These are phyloP conservation scores for Berkeleyomyces basicola DNA, from an alignment of 2,329 filamentous ascomycete genomes.

Conservation along the genomic window DNA sequence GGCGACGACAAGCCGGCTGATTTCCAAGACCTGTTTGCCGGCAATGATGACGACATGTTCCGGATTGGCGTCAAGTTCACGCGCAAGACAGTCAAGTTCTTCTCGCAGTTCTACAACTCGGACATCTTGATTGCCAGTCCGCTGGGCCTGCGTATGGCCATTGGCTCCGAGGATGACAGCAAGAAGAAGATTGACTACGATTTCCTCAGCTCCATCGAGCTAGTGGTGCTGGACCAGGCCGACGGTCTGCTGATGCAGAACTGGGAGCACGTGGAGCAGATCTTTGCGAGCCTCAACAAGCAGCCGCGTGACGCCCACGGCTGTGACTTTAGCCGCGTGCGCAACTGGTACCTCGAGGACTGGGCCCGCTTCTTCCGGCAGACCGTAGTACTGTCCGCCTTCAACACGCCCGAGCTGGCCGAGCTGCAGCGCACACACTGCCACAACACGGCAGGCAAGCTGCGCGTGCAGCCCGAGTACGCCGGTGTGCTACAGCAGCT, in stretches of 20 bases:
- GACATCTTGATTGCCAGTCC: conserved; percentile 89
- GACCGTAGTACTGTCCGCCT: conserved; percentile 65
- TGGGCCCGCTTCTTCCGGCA: conserved; percentile 69
- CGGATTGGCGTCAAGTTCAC: conserved; percentile 93
- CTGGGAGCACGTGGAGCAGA: conserved; percentile 88
- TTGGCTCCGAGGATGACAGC: conserved; percentile 56
- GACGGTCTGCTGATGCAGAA: conserved; percentile 95
- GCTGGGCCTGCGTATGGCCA: conserved; percentile 74
- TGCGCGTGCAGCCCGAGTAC: conserved; percentile 52
- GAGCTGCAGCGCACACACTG: conserved; percentile 60
- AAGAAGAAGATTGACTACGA: conserved; percentile 56
- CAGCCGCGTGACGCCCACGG: conserved; percentile 81
- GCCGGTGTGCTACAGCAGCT: conserved; percentile 57
- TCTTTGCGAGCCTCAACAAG: conserved; percentile 80
- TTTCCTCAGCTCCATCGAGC: conserved; percentile 84
- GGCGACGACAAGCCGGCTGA: conserved; percentile 65
- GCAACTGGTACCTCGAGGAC: conserved; percentile 84
- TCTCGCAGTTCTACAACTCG: conserved; percentile 87
- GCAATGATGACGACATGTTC: conserved; percentile 97
- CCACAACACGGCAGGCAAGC: conserved; percentile 64
- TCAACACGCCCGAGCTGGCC: conserved; percentile 77
- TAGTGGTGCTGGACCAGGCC: conserved; percentile 79
- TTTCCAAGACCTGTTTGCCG: conserved; percentile 76
- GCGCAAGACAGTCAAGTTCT: conserved; percentile 86
- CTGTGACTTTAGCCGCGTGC: conserved; percentile 82